These are phyloP conservation scores for Trypanosoma cruzi DNA, from an alignment of 208 protist genomes.

Conservation along the genomic window DNA sequence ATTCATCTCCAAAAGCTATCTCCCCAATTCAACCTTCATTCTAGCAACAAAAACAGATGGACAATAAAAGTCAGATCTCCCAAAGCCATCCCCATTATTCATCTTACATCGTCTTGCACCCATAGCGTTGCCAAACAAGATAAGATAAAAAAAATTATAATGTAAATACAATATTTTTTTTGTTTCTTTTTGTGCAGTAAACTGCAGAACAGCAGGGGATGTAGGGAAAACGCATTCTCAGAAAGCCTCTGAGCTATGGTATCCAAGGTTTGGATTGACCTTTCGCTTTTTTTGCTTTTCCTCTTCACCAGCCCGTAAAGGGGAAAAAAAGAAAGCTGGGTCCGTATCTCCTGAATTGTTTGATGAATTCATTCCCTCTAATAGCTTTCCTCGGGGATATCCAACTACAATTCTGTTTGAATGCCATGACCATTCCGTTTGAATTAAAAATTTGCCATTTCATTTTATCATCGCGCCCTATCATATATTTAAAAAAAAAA, in stretches of 20 bases:
- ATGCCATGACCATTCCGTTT: neutral
- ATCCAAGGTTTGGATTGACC: too few relatives aligned
- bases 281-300: neutral
- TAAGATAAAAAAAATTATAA: neutral
- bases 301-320: neutral
- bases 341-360: neutral
- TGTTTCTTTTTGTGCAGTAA: too few relatives aligned
- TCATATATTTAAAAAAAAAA: slow-evolving; percentile 1
- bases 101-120: neutral
- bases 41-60: neutral
- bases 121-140: neutral
- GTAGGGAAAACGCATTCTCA: too few relatives aligned
- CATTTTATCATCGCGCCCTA: neutral
- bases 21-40: neutral
- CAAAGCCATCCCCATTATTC: neutral
- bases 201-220: too few relatives aligned
- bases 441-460: neutral
- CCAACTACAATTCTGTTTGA: neutral
- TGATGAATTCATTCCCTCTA: neutral
- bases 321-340: neutral
- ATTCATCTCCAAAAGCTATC: slow-evolving; percentile 13
- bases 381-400: neutral
- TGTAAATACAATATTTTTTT: neutral
- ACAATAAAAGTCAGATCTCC: slow-evolving; percentile 8
- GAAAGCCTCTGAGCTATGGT: too few relatives aligned